Evolutionary conservation across 371 early-diverging fungal genomes (phyloP).

Genomic region (Mucor velutinosus): DNA sequence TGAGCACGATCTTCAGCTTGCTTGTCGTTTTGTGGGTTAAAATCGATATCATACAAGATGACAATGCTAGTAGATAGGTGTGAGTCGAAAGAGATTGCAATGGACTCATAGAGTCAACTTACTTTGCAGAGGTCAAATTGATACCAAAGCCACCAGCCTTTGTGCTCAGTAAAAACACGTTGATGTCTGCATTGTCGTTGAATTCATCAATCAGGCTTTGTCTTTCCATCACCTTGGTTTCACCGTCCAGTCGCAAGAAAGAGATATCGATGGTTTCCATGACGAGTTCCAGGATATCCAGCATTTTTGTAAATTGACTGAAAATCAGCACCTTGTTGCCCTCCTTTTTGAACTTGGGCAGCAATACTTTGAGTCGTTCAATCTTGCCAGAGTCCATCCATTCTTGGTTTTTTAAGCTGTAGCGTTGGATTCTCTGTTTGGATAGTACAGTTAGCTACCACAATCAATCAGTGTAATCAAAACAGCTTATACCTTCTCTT

Average conservation of each 20-base stretch:
- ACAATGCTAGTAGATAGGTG: constrained; percentile 56
- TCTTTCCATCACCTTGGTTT: constrained; percentile 67
- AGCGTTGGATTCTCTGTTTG: constrained; percentile 49
- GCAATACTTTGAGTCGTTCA: constrained; percentile 53
- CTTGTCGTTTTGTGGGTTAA: constrained; percentile 95
- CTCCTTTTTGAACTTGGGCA: constrained; percentile 57
- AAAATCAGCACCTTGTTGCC: constrained; percentile 75
- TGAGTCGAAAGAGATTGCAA: too few relatives aligned
- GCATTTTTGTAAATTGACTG: constrained; percentile 79
- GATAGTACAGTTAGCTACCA: neutral
- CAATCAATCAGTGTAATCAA: neutral
- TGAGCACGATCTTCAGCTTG: constrained; percentile 95
- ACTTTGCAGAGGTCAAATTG: constrained; percentile 89
- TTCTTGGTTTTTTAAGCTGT: constrained; percentile 56
- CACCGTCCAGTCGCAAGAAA: constrained; percentile 68
- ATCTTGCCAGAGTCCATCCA: constrained; percentile 86
- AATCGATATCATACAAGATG: constrained; percentile 90
- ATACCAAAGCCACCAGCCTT: constrained; percentile 93
- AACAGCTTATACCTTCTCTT: constrained; percentile 48
- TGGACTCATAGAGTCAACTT: constrained; percentile 15
- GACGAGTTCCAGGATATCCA: constrained; percentile 61
- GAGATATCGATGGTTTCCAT: constrained; percentile 49
- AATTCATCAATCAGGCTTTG: constrained; percentile 81
- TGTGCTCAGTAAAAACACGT: constrained; percentile 88
- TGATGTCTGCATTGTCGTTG: constrained; percentile 60